Conservation (phyloP, 2,329 filamentous ascomycete species). For the Fusarium tjaetaba region DNA sequence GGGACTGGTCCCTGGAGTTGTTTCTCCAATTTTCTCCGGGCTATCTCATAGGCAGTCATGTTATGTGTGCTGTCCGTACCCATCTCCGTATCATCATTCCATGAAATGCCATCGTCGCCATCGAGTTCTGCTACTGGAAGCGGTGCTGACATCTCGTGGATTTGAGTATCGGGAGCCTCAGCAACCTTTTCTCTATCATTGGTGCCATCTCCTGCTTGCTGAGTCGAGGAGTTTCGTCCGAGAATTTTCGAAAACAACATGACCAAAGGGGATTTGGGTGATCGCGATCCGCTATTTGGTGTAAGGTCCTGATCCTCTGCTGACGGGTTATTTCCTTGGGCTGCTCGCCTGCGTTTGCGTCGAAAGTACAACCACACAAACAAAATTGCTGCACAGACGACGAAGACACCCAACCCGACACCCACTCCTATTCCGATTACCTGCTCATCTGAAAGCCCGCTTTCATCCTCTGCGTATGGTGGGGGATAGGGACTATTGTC, state of each 20-base stretch:
- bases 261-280: constrained; percentile 39
- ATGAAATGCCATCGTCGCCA: constrained; percentile 51
- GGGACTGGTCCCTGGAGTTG: constrained; percentile 62
- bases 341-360: constrained; percentile 46
- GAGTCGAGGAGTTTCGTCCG: constrained; percentile 49
- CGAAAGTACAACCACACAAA: constrained; percentile 49
- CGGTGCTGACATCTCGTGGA: constrained; percentile 62
- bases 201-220: constrained; percentile 29
- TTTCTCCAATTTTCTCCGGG: constrained; percentile 60
- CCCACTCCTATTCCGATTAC: constrained; percentile 60
- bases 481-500: constrained; percentile 59
- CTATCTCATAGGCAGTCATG: constrained; percentile 61
- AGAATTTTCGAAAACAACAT: constrained; percentile 55
- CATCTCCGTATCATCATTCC: constrained; percentile 53
- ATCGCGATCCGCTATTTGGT: constrained; percentile 45
- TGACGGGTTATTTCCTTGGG: constrained; percentile 29
- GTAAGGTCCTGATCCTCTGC: constrained; percentile 52
- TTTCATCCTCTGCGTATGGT: constrained; percentile 27
- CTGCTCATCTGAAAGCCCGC: constrained; percentile 52
- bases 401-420: constrained; percentile 52
- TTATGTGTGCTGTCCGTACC: constrained; percentile 53
- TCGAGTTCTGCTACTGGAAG: constrained; percentile 61
- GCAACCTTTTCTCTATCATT: constrained; percentile 41
- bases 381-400: constrained; percentile 43
- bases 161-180: constrained; percentile 56